Evolutionary conservation across 495 filamentous ascomycete genomes (phyloP).

Genomic region (Hypoxylon fragiforme): DNA sequence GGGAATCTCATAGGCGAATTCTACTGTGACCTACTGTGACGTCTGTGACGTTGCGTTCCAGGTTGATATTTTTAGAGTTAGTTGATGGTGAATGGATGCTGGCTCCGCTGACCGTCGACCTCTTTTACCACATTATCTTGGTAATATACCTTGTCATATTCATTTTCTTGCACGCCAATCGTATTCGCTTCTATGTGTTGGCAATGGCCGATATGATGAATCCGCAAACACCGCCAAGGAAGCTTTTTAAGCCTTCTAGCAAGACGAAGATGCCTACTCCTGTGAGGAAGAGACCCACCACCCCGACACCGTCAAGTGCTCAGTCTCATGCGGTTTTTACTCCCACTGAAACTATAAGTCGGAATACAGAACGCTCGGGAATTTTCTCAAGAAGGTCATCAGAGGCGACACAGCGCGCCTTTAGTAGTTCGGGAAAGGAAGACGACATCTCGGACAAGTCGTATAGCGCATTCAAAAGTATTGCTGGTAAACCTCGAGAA

Average conservation of each 20-base stretch:
- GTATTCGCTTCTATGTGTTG: constrained; percentile 14
- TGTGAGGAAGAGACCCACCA: constrained; percentile 20
- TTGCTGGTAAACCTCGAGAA: constrained; percentile 17
- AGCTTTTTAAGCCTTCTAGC: constrained; percentile 38
- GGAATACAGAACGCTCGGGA: constrained; percentile 20
- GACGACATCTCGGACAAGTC: background rate
- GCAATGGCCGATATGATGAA: constrained; percentile 31
- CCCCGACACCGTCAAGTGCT: constrained; percentile 17
- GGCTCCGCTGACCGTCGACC: constrained; percentile 14
- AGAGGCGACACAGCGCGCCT: background rate
- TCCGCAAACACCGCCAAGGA: constrained; percentile 35
- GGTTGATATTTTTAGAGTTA: too few species aligned
- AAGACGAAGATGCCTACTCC: constrained; percentile 36
- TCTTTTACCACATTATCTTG: constrained; percentile 21
- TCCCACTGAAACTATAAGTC: constrained; percentile 30
- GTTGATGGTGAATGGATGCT: constrained; percentile 19
- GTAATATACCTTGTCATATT: constrained; percentile 28
- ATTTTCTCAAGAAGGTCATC: constrained; percentile 1
- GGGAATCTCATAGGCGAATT: constrained; percentile 8
- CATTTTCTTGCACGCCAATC: constrained; percentile 17
- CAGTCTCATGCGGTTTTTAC: constrained; percentile 30
- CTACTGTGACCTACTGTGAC: background rate
- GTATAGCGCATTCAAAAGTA: constrained; percentile 1
- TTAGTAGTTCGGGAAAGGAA: background rate
- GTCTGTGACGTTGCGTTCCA: background rate